Conservation (phyloP, 495 filamentous ascomycete genomes). For the Penicillium parvum region DNA sequence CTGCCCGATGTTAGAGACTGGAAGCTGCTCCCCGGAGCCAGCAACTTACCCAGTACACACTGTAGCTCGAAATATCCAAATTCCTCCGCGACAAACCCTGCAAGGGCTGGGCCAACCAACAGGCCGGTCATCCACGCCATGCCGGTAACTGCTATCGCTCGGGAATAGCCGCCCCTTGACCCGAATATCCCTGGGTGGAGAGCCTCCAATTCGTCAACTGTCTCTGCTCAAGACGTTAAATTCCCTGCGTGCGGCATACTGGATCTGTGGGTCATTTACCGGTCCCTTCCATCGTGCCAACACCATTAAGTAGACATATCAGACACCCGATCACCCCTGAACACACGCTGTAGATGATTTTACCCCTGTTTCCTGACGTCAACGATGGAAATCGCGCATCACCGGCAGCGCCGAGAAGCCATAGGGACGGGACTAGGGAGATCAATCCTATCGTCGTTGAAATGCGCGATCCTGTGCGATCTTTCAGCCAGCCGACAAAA, state of each 20-base stretch:
- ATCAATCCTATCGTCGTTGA: constrained; percentile 24
- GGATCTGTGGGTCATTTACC: constrained; percentile 17
- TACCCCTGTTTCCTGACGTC: constrained; percentile 8
- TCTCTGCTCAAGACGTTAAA: constrained; percentile 5
- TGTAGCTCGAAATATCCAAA: constrained; percentile 35
- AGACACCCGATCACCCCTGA: constrained; percentile 16
- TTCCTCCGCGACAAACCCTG: constrained; percentile 26
- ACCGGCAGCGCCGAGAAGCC: constrained; percentile 24
- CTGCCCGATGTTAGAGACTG: neutral
- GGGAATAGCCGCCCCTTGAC: constrained; percentile 33
- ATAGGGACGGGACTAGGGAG: constrained; percentile 15
- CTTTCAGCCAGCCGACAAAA: constrained; percentile 25
- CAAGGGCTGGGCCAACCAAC: constrained; percentile 33
- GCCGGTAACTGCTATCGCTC: constrained; percentile 32
- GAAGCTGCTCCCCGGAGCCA: neutral
- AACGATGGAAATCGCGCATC: constrained; percentile 16
- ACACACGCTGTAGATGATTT: constrained; percentile 17
- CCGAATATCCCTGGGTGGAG: constrained; percentile 31
- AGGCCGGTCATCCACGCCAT: constrained; percentile 34
- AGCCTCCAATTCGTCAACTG: constrained; percentile 24
- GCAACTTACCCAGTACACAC: constrained; percentile 28
- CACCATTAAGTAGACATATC: constrained; percentile 22
- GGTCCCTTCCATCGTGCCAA: constrained; percentile 31
- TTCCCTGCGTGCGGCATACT: too few relatives aligned
- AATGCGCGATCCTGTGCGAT: constrained; percentile 21